Evolutionary conservation across 768 basidiomycete species (phyloP), one percentile per base, ranked within the genome.

Genomic region (Tremella yokohamensis): DNA sequence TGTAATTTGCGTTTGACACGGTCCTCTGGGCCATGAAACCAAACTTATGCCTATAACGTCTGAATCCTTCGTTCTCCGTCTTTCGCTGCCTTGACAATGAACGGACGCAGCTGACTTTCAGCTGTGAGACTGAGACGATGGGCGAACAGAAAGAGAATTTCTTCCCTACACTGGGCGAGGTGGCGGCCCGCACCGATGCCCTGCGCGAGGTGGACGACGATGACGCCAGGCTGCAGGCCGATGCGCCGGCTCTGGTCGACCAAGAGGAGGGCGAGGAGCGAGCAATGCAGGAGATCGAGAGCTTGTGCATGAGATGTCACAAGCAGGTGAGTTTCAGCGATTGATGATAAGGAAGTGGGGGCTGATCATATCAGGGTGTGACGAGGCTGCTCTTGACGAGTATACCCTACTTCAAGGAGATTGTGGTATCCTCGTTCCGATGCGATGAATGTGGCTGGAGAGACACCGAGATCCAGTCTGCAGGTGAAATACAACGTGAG

Each of bases 401-500:
- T 2, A 99, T 99, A 49, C 96, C 96, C 0, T 98, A 85, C 80
- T 98, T 98, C 80, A 81, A 84, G 45, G 90, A 99, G 75, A 86
- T 98, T 52, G 88, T 99, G 63, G 84, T 98, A 60, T 91, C 94
- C 85, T 93, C 90, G 39, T 99, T 99, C 80, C 83, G 87, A 56
- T 99, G 96, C 74, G 90, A 94, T 57, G 86, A 91, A 69, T 99
- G 96, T 68, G 92, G 91, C 8, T 78, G 81, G 63, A 76, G 81
- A 40, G 98, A 99, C 77, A 99, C 94, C 74, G 94, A 98, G 78
- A 86, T 94, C 45, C 91, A 97, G 69, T 84, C 89, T 8, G 96
- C 96, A 0, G 88, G 89, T 6, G 75, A 81, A 51, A 92, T 94
- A 55, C 82, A 88, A 81, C 84, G 93, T 89, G 68, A 65, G 86